Evolutionary conservation across 2,329 filamentous ascomycete genomes (phyloP).

Genomic region (Neofusicoccum cordaticola): DNA sequence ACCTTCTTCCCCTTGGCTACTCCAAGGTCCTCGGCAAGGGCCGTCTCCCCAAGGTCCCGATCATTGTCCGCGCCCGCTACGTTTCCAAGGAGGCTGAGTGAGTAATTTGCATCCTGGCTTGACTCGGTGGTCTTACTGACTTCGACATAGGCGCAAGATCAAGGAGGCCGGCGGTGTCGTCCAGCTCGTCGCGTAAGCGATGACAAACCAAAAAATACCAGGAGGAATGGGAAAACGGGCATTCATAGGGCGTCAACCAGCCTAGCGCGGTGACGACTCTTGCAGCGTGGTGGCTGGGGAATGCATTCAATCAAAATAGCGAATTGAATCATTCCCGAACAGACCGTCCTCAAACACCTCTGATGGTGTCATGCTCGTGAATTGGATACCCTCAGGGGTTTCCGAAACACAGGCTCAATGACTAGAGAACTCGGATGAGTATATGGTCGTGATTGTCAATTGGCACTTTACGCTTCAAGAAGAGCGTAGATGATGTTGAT

Average conservation of each 20-base stretch:
- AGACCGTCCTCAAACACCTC: slow-evolving; percentile 33
- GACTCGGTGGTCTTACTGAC: neutral
- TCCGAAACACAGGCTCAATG: neutral
- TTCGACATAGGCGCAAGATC: slow-evolving; percentile 71
- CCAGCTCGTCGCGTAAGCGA: slow-evolving; percentile 80
- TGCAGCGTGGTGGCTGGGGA: slow-evolving; percentile 54
- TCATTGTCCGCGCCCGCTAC: slow-evolving; percentile 93
- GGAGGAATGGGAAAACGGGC: slow-evolving; percentile 16
- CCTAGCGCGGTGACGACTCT: slow-evolving; percentile 24
- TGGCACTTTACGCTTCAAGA: too few species aligned
- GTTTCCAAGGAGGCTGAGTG: slow-evolving; percentile 87
- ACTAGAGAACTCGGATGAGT: neutral
- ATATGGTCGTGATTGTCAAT: neutral
- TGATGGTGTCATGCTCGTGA: neutral
- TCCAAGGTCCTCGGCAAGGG: slow-evolving; percentile 99
- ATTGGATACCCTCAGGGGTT: neutral
- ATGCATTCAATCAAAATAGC: slow-evolving; percentile 26
- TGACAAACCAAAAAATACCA: slow-evolving; percentile 17
- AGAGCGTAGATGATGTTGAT: too few species aligned
- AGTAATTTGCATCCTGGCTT: neutral
- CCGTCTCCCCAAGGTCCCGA: slow-evolving; percentile 84
- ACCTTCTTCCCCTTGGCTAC: slow-evolving; percentile 96
- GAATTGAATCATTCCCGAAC: slow-evolving; percentile 50
- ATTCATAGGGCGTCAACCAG: slow-evolving; percentile 6
- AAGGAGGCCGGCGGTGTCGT: slow-evolving; percentile 94